Evolutionary conservation across 2,329 filamentous ascomycete genomes (phyloP).

Genomic region (Dothistroma pini): DNA sequence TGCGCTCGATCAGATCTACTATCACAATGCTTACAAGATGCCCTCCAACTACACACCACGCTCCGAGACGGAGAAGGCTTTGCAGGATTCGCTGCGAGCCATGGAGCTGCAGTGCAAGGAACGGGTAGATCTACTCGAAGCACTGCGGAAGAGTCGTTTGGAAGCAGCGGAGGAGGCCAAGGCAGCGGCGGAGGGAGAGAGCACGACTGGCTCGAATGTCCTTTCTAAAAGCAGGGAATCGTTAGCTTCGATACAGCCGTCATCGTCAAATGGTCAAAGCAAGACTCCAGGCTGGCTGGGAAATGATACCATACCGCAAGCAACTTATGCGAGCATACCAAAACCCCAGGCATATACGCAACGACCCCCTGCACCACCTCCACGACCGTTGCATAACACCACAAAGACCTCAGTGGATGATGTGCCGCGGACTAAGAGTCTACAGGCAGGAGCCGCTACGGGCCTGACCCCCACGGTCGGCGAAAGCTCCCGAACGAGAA

Average conservation of each 20-base stretch:
- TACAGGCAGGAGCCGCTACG: conserved; percentile 16
- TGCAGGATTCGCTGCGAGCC: conserved; percentile 75
- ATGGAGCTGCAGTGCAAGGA: conserved; percentile 92
- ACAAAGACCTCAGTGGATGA: conserved; percentile 46
- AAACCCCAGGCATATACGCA: conserved; percentile 44
- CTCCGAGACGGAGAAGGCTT: conserved; percentile 76
- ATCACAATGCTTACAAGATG: conserved; percentile 74
- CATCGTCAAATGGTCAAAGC: conserved; percentile 11
- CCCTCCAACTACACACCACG: conserved; percentile 66
- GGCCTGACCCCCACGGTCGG: conserved; percentile 22
- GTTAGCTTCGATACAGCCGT: conserved; percentile 16
- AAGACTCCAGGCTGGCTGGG: conserved; percentile 62
- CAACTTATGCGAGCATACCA: conserved; percentile 78
- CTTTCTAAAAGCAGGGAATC: conserved; percentile 28
- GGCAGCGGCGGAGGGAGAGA: conserved; percentile 13
- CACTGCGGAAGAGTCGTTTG: conserved; percentile 64
- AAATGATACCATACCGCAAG: conserved; percentile 74
- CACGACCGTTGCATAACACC: conserved; percentile 46
- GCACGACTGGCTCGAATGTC: conserved; percentile 8
- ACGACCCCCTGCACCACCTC: conserved; percentile 28
- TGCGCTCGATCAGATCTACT: conserved; percentile 83
- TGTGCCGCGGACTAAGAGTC: conserved; percentile 26
- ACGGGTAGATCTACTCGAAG: conserved; percentile 81
- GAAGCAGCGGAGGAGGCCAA: conserved; percentile 46
- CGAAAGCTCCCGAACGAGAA: conserved; percentile 45